Conservation (phyloP, 2,329 filamentous ascomycete species). For the Colletotrichum camelliae region DNA sequence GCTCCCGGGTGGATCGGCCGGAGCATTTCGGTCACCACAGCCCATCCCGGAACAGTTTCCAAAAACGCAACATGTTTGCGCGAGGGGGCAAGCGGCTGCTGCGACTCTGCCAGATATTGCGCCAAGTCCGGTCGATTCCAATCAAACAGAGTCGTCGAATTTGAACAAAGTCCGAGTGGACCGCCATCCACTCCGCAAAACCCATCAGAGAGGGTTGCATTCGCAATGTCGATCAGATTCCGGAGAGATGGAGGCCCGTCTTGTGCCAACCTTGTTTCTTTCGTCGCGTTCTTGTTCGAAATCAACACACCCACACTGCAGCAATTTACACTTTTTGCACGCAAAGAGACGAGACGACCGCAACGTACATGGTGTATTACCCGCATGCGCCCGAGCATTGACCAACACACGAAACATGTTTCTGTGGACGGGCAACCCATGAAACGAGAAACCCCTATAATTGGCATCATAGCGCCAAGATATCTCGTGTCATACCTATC, state of each 20-base stretch:
- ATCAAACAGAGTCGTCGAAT: not conserved
- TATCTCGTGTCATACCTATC: not conserved
- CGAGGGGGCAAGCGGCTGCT: not conserved
- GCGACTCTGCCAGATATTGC: not conserved
- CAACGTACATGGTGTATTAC: not conserved
- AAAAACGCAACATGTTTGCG: not conserved
- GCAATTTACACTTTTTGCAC: not conserved
- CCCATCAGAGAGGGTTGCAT: not conserved
- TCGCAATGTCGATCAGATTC: not conserved
- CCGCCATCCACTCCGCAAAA: not conserved
- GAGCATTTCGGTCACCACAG: not conserved
- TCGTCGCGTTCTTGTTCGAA: not conserved
- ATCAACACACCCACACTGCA: not conserved
- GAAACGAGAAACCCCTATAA: not conserved
- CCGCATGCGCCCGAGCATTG: not conserved
- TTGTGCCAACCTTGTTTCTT: no score
- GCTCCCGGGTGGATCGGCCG: not conserved
- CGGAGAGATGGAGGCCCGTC: not conserved
- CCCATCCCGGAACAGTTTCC: not conserved
- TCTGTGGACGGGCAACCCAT: constrained; percentile 3
- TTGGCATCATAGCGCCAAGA: constrained; percentile 5
- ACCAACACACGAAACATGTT: constrained; percentile 15
- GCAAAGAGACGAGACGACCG: not conserved
- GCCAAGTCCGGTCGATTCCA: not conserved
- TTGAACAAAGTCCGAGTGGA: not conserved